Evolutionary conservation across 2,329 filamentous ascomycete species (phyloP).

Genomic region (Fonsecaea pugnacius): DNA sequence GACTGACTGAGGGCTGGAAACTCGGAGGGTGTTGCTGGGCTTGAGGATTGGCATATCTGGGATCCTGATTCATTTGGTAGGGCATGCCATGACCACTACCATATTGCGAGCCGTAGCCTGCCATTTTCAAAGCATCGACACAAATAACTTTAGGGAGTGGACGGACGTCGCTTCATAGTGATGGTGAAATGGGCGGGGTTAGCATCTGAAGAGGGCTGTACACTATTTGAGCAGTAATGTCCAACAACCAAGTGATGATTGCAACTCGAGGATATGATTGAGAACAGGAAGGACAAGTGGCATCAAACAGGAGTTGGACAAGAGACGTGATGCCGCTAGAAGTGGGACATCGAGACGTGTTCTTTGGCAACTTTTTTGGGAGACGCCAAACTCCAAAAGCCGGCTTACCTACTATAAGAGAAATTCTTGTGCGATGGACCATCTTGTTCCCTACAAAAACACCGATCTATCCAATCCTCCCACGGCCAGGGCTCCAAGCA

Average conservation of each 20-base stretch:
- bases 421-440: neutral
- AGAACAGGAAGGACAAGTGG: constrained; percentile 18
- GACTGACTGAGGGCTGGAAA: constrained; percentile 25
- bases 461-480: neutral
- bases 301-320: constrained; percentile 13
- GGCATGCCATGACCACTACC: constrained; percentile 28
- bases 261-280: neutral
- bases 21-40: constrained; percentile 24
- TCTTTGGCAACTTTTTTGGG: constrained; percentile 10
- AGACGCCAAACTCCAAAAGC: neutral
- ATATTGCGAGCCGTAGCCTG: constrained; percentile 32
- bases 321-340: neutral
- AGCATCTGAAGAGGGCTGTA: neutral
- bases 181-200: constrained; percentile 3
- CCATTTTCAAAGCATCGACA: constrained; percentile 25
- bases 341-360: constrained; percentile 8
- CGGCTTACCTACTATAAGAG: neutral
- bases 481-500: neutral
- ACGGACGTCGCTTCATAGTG: constrained; percentile 31
- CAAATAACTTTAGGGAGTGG: constrained; percentile 14
- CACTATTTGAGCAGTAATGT: neutral
- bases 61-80: constrained; percentile 30
- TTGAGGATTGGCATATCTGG: constrained; percentile 29
- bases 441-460: too few species aligned
- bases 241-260: neutral